Conservation (phyloP, 1,284 basidiomycete species). For the Rhizoctonia solani region DNA sequence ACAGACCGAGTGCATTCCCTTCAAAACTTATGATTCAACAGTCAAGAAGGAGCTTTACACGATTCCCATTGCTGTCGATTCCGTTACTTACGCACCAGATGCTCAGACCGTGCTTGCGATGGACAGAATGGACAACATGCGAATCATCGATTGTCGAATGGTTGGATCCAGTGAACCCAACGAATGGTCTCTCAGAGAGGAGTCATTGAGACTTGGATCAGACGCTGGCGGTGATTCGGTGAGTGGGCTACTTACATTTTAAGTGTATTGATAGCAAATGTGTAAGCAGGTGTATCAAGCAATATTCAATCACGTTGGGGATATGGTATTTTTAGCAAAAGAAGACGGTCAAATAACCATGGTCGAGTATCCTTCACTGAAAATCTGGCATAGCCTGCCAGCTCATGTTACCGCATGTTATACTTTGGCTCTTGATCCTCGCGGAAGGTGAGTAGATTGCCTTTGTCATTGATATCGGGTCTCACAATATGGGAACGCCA, state of each 20-base stretch:
- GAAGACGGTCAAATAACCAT: slow-evolving; percentile 27
- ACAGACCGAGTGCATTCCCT: not conserved
- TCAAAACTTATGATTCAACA: not conserved
- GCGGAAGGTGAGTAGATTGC: slow-evolving; percentile 56
- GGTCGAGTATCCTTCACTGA: slow-evolving; percentile 57
- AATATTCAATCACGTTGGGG: slow-evolving; percentile 28
- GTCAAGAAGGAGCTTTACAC: slow-evolving; percentile 23
- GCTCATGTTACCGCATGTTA: slow-evolving; percentile 77
- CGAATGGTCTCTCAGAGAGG: slow-evolving; percentile 21
- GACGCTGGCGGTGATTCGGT: slow-evolving; percentile 26
- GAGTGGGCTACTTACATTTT: not conserved
- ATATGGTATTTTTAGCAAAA: slow-evolving; percentile 29
- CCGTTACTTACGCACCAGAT: slow-evolving; percentile 22
- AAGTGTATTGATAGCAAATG: not conserved
- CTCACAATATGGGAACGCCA: not conserved
- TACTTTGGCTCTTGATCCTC: slow-evolving; percentile 72
- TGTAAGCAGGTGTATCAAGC: slow-evolving; percentile 28
- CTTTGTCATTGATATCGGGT: not conserved
- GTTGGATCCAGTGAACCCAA: slow-evolving; percentile 26
- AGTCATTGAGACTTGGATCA: slow-evolving; percentile 11
- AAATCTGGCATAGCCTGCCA: slow-evolving; percentile 59
- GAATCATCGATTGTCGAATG: slow-evolving; percentile 55
- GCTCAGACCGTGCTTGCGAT: slow-evolving; percentile 22
- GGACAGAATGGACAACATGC: slow-evolving; percentile 59
- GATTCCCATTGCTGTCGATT: not conserved